Evolutionary conservation across 2,329 filamentous ascomycete species (phyloP).

Genomic region (Verticillium nonalfalfae): DNA sequence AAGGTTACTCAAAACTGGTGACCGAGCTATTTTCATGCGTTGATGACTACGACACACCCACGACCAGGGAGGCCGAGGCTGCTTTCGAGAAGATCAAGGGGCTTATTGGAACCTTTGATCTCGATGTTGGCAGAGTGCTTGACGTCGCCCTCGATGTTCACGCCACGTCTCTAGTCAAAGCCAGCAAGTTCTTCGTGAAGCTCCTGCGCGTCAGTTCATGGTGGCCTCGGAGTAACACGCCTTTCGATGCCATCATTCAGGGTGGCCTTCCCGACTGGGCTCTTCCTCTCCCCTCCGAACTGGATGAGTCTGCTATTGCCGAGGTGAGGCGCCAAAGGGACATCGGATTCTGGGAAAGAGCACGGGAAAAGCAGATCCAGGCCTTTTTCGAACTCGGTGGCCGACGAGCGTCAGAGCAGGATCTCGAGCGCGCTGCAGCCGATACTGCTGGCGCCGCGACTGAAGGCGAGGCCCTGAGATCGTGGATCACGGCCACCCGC

Average conservation of each 20-base stretch:
- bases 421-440: conserved; percentile 39
- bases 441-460: conserved; percentile 30
- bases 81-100: conserved; percentile 91
- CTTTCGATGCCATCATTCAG: conserved; percentile 40
- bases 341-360: conserved; percentile 70
- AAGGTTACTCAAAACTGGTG: conserved; percentile 93
- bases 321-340: conserved; percentile 61
- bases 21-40: conserved; percentile 93
- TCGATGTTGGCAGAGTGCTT: conserved; percentile 89
- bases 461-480: conserved; percentile 48
- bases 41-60: conserved; percentile 31
- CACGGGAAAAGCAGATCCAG: conserved; percentile 67
- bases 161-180: conserved; percentile 86
- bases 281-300: conserved; percentile 60
- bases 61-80: conserved; percentile 69
- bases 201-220: conserved; percentile 87
- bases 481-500: conserved; percentile 76
- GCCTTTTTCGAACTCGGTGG: conserved; percentile 89
- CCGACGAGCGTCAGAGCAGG: conserved; percentile 55
- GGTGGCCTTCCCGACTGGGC: conserved; percentile 82
- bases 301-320: conserved; percentile 57
- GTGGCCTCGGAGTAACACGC: conserved; percentile 65
- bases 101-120: conserved; percentile 91
- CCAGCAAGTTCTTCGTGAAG: conserved; percentile 91
- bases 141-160: conserved; percentile 95